Base-by-base conservation (phyloP, 2,329 filamentous ascomycete genomes). In the Aspergillus sergii region DNA sequence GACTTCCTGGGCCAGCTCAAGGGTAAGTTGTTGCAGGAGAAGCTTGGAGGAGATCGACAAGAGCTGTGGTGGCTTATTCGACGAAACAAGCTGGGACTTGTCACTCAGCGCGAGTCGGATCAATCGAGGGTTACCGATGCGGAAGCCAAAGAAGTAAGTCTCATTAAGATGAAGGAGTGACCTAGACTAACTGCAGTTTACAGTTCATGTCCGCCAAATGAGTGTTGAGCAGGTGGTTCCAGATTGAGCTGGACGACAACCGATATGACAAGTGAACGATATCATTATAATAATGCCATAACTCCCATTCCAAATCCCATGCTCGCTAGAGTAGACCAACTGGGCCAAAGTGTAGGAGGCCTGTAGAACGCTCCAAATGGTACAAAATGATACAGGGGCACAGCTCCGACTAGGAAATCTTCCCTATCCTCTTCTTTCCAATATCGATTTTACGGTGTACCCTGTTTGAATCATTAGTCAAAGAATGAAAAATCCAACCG, bases 31-130 rank as follows among this genome's bases (percentile, higher is more conserved):
- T 76, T 93, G 9, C 85, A 83, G 0, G 91, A 88, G 0, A 85
- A 90, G 68, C 78, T 97, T 3, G 88, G 89, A 43, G 93, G 92
- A 0, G 90, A 96, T 70, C 83, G 93, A 59, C 85, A 85, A 66
- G 92, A 96, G 72, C 88, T 97, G 80, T 97, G 93, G 93, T 91
- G 87, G 81, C 82, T 86, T 68, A 80, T 97, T 28, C 84, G 89
- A 69, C 86, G 82, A 63, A 86, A 84, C 48, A 87, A 83, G 68
- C 79, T 97, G 61, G 92, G 93, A 0, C 80, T 97, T 73, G 89
- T 98, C 70, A 88, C 91, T 66, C 81, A 83, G 58, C 83, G 79
- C 55, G 81, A 87, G 71, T 86, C 85, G 2, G 87, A 91, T 50
- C 80, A 83, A 21, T 93, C 91, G 1, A 82, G 86, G 34, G 87